A percentile compares a stretch with the other conserved stretches of the same genome.
phyloP scores from a whole-genome alignment of 1,139 yeast genomes.

The Candida smagusa region DNA sequence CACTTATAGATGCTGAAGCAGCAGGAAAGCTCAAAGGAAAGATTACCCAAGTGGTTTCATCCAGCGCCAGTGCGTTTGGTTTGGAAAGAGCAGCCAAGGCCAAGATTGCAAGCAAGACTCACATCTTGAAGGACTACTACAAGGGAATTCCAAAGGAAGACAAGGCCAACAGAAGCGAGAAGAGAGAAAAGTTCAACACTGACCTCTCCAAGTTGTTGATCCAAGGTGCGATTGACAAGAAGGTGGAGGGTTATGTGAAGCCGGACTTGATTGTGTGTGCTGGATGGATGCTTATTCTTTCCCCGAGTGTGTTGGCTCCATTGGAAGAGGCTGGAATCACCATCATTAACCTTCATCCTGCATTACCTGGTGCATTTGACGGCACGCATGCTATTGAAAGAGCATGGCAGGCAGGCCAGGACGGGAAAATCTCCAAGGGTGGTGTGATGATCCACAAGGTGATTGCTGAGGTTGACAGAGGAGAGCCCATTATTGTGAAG shows the following conservation, averaged over 20 bases:
- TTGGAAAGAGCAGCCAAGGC: conserved; percentile 70
- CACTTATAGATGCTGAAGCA: conserved; percentile 73
- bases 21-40: conserved; percentile 47
- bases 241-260: conserved; percentile 29
- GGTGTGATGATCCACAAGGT: conserved; percentile 97
- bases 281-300: conserved; percentile 94
- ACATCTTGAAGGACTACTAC: conserved; percentile 72
- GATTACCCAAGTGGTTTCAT: conserved; percentile 77
- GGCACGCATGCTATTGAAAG: conserved; percentile 96
- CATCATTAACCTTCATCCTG: conserved; percentile 92
- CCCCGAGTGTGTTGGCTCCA: conserved; percentile 70
- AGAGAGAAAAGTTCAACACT: conserved; percentile 68
- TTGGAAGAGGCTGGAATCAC: conserved; percentile 60
- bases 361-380: conserved; percentile 94
- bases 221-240: conserved; percentile 33
- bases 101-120: conserved; percentile 65
- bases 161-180: conserved; percentile 50
- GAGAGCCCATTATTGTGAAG: conserved; percentile 81
- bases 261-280: conserved; percentile 95
- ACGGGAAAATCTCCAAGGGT: conserved; percentile 70
- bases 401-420: conserved; percentile 93
- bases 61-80: conserved; percentile 81
- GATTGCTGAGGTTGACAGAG: conserved; percentile 90
- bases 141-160: conserved; percentile 67
- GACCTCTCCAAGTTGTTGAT: conserved; percentile 74